Evolutionary conservation across 78 protist species (phyloP), one percentile per base, ranked within the genome.

Genomic region (Dictyostelium capitatum): DNA sequence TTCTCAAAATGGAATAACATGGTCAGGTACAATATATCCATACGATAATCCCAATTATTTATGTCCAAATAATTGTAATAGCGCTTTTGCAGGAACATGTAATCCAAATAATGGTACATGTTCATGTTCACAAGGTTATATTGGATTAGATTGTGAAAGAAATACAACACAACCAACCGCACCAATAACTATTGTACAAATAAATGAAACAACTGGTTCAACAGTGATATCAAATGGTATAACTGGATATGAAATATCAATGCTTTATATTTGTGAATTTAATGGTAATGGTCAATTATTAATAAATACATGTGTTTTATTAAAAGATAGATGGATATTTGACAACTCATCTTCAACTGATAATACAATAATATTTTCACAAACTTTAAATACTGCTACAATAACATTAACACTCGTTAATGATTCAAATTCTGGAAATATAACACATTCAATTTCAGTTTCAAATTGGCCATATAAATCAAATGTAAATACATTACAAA

Each of bases 21-120:
- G 77, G 77, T 37, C 77, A 6, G 77, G 77, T 69, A 17, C 5
- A 69, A 69, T 32, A 7, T 69, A 69, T 69, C 77, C 77, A 69
- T 74, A 74, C 46, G 19, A n/a, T 8, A 56, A 74, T 3, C 6
- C 30, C 11, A 20, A 6, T 9, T 7, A 20, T 46, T 19, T 7
- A 46, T 74, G 62, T 11, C n/a, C n/a, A 19, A 46, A 37, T n/a
- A 23, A 46, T 74, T 74, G 80, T 74, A 47, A 37, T 46, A 32
- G 54, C n/a, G n/a, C n/a, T 37, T 3, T 37, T 2, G 43, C 2
- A 37, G 80, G 59, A 3, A 12, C 10, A 1, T 37, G 80, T 41
- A 69, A 37, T 17, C 3, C 77, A 15, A 69, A 69, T 69, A 30
- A 64, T 23, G 77, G 77, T 69, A 46, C 25, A 32, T 69, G 77